phyloP scores from a whole-genome alignment of 2,329 filamentous ascomycete genomes.

The Scleromitrula shiraiana region DNA sequence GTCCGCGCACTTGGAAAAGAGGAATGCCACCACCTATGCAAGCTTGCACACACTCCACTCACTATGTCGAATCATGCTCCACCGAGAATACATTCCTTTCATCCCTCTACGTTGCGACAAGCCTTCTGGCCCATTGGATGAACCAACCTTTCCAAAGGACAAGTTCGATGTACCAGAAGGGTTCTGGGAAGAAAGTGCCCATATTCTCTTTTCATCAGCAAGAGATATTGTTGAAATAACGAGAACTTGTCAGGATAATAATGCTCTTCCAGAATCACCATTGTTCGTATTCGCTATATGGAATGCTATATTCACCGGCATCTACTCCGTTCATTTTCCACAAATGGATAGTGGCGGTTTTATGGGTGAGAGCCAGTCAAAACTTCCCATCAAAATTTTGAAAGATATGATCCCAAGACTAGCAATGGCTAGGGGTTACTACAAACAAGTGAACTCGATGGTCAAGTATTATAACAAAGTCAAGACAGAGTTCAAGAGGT shows the following conservation, averaged over 20 bases:
- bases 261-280: conserved; percentile 56
- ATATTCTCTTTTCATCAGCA: conserved; percentile 54
- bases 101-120: conserved; percentile 46
- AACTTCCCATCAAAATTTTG: conserved; percentile 42
- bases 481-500: conserved; percentile 36
- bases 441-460: conserved; percentile 44
- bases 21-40: conserved; percentile 56
- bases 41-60: conserved; percentile 59
- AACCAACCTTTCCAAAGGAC: conserved; percentile 43
- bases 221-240: conserved; percentile 58
- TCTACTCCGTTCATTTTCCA: conserved; percentile 60
- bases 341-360: conserved; percentile 55
- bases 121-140: conserved; percentile 50
- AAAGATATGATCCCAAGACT: conserved; percentile 43
- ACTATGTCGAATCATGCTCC: conserved; percentile 59
- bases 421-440: conserved; percentile 50
- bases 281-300: conserved; percentile 61
- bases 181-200: conserved; percentile 57
- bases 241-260: conserved; percentile 50
- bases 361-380: conserved; percentile 35
- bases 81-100: conserved; percentile 61
- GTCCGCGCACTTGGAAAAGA: conserved; percentile 55
- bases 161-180: conserved; percentile 38
- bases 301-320: conserved; percentile 55
- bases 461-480: conserved; percentile 44